Percentiles rank a stretch among this genome's conserved stretches.
These are phyloP conservation scores for Prunus dulcis DNA, from an alignment of 306 rosid genomes.

Conservation along the genomic window DNA sequence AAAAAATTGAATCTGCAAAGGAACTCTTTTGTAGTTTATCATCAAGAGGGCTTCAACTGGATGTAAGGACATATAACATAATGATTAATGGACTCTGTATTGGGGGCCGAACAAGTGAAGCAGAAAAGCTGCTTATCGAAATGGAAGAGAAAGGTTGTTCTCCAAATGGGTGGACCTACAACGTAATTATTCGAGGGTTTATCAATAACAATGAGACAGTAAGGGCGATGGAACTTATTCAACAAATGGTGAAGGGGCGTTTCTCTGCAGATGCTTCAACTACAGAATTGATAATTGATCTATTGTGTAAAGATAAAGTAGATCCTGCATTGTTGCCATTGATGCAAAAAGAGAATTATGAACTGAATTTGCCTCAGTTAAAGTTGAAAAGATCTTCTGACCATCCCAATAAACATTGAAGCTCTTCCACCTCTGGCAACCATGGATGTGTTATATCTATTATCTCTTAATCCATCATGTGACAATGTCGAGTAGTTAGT, in stretches of 20 bases:
- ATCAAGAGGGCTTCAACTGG: background rate
- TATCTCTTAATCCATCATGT: no score
- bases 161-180: background rate
- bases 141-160: background rate
- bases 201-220: background rate
- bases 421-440: no score
- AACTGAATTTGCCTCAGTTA: no score
- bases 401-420: no score
- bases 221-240: background rate
- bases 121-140: background rate
- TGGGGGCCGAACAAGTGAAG: background rate
- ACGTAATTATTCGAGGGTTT: background rate
- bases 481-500: no score
- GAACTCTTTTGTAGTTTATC: background rate
- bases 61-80: background rate
- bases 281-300: background rate
- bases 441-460: no score
- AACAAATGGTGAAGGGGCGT: background rate
- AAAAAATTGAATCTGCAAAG: no score
- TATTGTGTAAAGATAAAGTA: no score
- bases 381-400: no score
- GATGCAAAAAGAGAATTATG: no score
- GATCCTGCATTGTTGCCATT: background rate
- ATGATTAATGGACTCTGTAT: background rate
- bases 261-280: background rate